These are phyloP conservation scores for Talaromyces adpressus DNA, from an alignment of 495 filamentous ascomycete species.

Conservation along the genomic window DNA sequence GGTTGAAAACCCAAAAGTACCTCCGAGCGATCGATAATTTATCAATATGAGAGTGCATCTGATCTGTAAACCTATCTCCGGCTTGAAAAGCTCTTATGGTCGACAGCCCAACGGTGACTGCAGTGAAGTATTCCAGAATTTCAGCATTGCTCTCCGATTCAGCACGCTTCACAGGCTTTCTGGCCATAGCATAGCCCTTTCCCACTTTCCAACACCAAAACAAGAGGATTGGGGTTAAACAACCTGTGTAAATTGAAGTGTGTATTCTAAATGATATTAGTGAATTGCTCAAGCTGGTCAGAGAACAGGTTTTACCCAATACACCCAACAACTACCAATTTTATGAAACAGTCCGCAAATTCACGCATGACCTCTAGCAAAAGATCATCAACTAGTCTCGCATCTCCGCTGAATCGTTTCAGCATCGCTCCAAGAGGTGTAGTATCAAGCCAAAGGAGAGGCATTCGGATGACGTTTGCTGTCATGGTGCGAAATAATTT, in stretches of 20 bases:
- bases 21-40: constrained; percentile 48
- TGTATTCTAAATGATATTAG: too few species aligned
- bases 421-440: constrained; percentile 42
- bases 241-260: too few species aligned
- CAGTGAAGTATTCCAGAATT: constrained; percentile 65
- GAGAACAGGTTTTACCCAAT: too few species aligned
- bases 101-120: constrained; percentile 53
- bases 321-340: too few species aligned
- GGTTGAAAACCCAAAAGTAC: constrained; percentile 62
- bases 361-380: too few species aligned
- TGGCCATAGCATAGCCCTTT: constrained; percentile 71
- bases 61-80: constrained; percentile 47
- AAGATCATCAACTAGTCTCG: constrained; percentile 32
- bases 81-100: constrained; percentile 67
- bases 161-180: constrained; percentile 60
- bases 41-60: constrained; percentile 58
- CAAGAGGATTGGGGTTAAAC: constrained; percentile 33
- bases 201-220: constrained; percentile 65
- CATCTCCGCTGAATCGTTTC: constrained; percentile 44
- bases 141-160: constrained; percentile 60
- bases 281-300: too few species aligned
- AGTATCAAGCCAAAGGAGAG: constrained; percentile 43
- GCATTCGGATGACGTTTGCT: constrained; percentile 36
- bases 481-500: constrained; percentile 36
- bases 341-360: too few species aligned